A percentile compares a stretch with the other conserved stretches of the same genome.
Evolutionary conservation across 1,139 yeast species (phyloP).

Genomic region (Yamadazyma conglobata): DNA sequence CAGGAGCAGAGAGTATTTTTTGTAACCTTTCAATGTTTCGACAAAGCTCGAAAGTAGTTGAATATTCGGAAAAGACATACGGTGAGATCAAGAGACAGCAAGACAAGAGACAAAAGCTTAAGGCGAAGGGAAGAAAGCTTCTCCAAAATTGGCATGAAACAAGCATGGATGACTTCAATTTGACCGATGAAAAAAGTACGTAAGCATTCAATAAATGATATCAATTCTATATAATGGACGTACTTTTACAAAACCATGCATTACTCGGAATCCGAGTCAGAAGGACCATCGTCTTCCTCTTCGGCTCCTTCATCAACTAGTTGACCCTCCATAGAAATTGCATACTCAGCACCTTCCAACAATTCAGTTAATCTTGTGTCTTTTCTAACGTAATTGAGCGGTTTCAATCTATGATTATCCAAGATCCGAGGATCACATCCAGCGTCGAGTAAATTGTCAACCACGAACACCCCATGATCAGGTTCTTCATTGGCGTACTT

Average conservation of each 20-base stretch:
- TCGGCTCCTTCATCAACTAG: slow-evolving; percentile 20
- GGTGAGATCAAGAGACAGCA: slow-evolving; percentile 25
- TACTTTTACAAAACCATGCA: too few species aligned
- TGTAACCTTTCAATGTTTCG: slow-evolving; percentile 29
- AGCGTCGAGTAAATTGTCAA: slow-evolving; percentile 83
- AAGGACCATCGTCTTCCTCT: slow-evolving; percentile 26
- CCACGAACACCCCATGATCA: slow-evolving; percentile 77
- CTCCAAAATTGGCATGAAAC: slow-evolving; percentile 34
- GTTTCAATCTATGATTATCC: slow-evolving; percentile 52
- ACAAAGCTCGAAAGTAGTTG: slow-evolving; percentile 11
- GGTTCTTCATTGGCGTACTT: slow-evolving; percentile 73
- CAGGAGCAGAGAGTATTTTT: slow-evolving; percentile 43
- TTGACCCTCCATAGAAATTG: slow-evolving; percentile 42
- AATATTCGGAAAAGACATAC: slow-evolving; percentile 18
- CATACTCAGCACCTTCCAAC: slow-evolving; percentile 81
- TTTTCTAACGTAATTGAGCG: slow-evolving; percentile 65
- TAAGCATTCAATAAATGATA: too few species aligned
- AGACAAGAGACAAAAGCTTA: slow-evolving; percentile 20
- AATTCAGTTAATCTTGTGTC: slow-evolving; percentile 53
- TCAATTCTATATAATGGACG: too few species aligned
- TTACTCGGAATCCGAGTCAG: slow-evolving; percentile 19
- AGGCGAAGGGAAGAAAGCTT: slow-evolving; percentile 18
- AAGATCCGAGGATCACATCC: slow-evolving; percentile 76
- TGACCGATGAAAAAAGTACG: too few species aligned
- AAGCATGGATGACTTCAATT: slow-evolving; percentile 29